Base-by-base conservation (phyloP, 352 stramenopile genomes). In the Saprolegnia parasitica region DNA sequence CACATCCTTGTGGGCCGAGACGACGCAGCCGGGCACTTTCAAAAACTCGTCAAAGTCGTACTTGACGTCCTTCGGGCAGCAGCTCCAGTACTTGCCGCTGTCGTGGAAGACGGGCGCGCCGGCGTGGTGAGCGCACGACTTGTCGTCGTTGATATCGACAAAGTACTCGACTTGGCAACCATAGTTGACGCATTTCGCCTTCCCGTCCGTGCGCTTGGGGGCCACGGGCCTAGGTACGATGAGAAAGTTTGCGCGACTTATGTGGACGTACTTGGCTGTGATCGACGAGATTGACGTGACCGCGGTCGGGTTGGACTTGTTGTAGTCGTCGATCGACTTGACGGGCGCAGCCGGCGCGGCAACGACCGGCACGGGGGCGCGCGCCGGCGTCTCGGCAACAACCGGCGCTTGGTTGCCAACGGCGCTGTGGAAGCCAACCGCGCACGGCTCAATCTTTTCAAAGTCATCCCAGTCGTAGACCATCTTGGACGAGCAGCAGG, bases 381-480 rank as follows among this genome's bases (percentile, higher is more conserved):
- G 90, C 57, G 86, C 73, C 63, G 87, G 74, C 65, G 83, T 84
- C 21, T 86, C 86, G 24, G 87, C 77, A 11, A 84, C 74, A n/a
- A 62, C 49, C 55, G 72, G 85, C 73, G 23, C 52, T 61, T 39
- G 78, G 72, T 50, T 54, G 20, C 56, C 72, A 68, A 70, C 74
- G 50, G 74, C 81, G 67, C 80, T 94, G 77, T 93, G 84, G 66
- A 83, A 85, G 10, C 83, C 76, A 21, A 93, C 74, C 35, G 84
- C 73, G 60, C 84, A 95, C 52, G 81, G 74, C 70, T 87, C 76
- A 68, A 93, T 94, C 73, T 90, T 90, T 74, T 97, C 85, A 75
- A 98, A 98, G 75, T 96, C 88, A 74, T 98, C 93, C 90, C 93
- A 98, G 80, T 98, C 92, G 78, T 98, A 98, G 16, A 97, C 86